Base-by-base conservation (phyloP, 2,329 filamentous ascomycete species). In the Aspergillus sclerotialis region DNA sequence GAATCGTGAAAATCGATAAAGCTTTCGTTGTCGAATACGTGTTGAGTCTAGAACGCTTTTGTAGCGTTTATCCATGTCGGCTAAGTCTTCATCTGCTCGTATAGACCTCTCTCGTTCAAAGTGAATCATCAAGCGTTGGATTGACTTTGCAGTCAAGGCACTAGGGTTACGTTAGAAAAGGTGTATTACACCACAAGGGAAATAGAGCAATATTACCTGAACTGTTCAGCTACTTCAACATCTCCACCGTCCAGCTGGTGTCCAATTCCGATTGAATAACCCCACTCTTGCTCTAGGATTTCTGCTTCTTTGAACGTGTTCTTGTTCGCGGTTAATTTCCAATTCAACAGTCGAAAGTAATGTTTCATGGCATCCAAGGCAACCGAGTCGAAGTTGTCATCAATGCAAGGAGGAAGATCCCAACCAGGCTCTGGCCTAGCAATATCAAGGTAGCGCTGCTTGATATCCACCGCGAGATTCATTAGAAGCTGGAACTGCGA, bases 231-330 rank as follows among this genome's bases (percentile, higher is more conserved):
- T 27, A 96, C 92, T 64, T 96, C 90, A 26, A 96, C 84, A 58
- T 96, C 88, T 42, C 92, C 93, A 18, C 86, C 84, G 48, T 93
- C 82, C n/a, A 98, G 74, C 56, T 92, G 84, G 31, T 85, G 78
- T 16, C 90, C 92, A 37, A 98, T 86, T 50, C 89, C 81, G 53
- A 96, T 96, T 34, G 85, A 93, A 53, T 96, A 96, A 37, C 88
- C 87, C 92, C 92, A 98, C 63, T 98, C 92, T 52, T 94, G 88
- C 56, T 95, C 93, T 30, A 98, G 68, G 44, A 98, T 83, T 68
- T 98, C 92, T 5, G 92, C 92, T 61, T 98, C 92, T 57, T 96
- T 96, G 74, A 98, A 98, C 0, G 89, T 95, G 64, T 96, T 98
- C 61, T 95, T 96, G 69, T 96, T 96, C 36, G 88, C 86, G 49